Conservation (phyloP, 352 stramenopile species). For the Aphanomyces euteiches region DNA sequence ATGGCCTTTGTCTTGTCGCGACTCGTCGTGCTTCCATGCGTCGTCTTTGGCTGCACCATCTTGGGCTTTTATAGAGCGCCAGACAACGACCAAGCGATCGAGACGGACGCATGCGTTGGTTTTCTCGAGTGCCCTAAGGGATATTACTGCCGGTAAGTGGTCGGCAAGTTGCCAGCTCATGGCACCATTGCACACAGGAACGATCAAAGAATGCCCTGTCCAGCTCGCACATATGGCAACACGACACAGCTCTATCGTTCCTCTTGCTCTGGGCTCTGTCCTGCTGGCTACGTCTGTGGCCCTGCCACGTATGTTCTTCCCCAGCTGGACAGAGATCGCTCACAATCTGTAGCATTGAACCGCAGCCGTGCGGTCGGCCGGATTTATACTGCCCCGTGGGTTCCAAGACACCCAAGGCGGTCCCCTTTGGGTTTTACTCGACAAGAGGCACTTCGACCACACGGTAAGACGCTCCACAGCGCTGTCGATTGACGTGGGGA, state of each 20-base stretch:
- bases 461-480: conserved; percentile 23
- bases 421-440: conserved; percentile 45
- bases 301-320: conserved; percentile 33
- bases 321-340: background rate
- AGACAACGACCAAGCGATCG: background rate
- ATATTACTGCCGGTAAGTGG: conserved; percentile 10
- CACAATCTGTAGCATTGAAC: conserved; percentile 10
- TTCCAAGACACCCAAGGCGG: conserved; percentile 34
- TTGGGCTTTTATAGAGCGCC: conserved; percentile 14
- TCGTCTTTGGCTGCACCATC: background rate
- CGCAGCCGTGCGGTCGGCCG: conserved; percentile 44
- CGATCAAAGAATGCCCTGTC: conserved; percentile 39
- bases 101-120: background rate
- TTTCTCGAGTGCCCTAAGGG: background rate
- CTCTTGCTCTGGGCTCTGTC: conserved; percentile 55
- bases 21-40: no score
- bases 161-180: background rate
- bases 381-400: conserved; percentile 58
- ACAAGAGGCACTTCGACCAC: conserved; percentile 34
- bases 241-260: conserved; percentile 38
- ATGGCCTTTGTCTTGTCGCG: no score
- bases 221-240: conserved; percentile 57
- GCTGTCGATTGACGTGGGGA: background rate
- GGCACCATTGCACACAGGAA: background rate
- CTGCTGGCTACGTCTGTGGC: conserved; percentile 61